These are phyloP conservation scores for Irpex lacteus DNA, from an alignment of 1,284 basidiomycete species.

Conservation along the genomic window DNA sequence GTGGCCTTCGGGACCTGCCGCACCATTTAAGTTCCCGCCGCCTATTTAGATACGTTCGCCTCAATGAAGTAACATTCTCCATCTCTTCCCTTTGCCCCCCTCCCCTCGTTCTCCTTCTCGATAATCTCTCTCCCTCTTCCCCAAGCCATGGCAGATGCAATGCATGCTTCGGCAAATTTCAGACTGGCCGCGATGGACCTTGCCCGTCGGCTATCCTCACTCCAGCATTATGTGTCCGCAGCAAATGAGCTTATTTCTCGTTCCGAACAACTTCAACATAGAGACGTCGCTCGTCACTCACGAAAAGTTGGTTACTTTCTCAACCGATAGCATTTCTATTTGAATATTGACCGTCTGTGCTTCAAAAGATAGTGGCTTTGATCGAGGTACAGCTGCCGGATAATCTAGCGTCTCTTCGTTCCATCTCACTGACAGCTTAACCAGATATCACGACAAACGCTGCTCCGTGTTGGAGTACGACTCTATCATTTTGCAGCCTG, in stretches of 20 bases:
- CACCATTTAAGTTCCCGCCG: conserved; percentile 12
- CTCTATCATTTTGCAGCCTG: conserved; percentile 11
- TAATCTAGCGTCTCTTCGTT: background rate
- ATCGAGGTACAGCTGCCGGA: conserved; percentile 13
- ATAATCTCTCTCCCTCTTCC: conserved; percentile 7
- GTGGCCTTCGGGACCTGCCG: conserved; percentile 17
- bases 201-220: conserved; percentile 15
- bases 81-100: conserved; percentile 5
- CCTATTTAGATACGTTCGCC: conserved; percentile 22
- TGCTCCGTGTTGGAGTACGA: conserved; percentile 7
- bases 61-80: conserved; percentile 9
- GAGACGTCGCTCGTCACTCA: conserved; percentile 12
- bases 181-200: conserved; percentile 14
- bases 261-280: conserved; percentile 10
- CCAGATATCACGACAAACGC: conserved; percentile 13
- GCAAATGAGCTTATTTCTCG: conserved; percentile 13
- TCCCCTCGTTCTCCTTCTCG: background rate
- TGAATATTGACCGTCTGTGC: background rate
- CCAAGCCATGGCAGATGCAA: background rate
- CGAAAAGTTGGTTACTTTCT: conserved; percentile 13
- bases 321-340: background rate
- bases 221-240: conserved; percentile 15
- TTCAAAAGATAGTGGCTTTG: conserved; percentile 16
- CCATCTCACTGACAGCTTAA: background rate
- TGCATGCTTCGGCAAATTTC: conserved; percentile 8